Base-by-base conservation (phyloP, 805 yeast species). In the Blastobotrys muscicola region DNA sequence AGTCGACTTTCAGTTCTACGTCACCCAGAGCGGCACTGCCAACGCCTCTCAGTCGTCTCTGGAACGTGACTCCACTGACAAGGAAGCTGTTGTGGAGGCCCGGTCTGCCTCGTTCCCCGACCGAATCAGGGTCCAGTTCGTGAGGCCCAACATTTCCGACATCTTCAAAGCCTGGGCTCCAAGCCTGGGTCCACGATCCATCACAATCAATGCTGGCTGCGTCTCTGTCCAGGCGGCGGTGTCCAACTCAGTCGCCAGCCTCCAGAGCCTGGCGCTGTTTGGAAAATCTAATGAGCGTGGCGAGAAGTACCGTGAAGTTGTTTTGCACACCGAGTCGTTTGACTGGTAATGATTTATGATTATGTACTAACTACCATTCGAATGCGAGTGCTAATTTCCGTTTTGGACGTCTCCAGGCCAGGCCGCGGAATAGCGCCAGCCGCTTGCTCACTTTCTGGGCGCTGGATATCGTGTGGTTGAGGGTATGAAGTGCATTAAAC, bases 201-300 rank as follows among this genome's bases (percentile, higher is more conserved):
- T 40, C 23, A 37, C 33, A 3, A 40, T 40, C n/a, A 16, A 14
- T 13, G 30, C 43, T 4, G 43, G 43, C 26, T 40, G 43, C 33
- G 38, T 12, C 8, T n/a, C 23, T 9, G 43, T 40, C n/a, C 37
- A 20, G n/a, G 10, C 11, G 2, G 20, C 13, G 9, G 43, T 33
- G 9, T 12, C 33, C 20, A 33, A 33, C 20, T 37, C 38, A 6
- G 14, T 29, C 4, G 43, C 43, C 10, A 23, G 11, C 26, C 23
- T 40, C 7, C 43, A 40, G 23, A 15, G 9, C 4, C 31, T 16
- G 8, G 43, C 33, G 10, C 15, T 40, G 11, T 20, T 20, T 20
- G 26, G 26, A 20, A 20, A 20, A 6, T 20, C 26, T 20, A 20
- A 20, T 20, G 26, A 20, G 6, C 26, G 26, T 6, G 26, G 26